phyloP scores from a whole-genome alignment of 139 green algal species.

The Pleodorina starrii region DNA sequence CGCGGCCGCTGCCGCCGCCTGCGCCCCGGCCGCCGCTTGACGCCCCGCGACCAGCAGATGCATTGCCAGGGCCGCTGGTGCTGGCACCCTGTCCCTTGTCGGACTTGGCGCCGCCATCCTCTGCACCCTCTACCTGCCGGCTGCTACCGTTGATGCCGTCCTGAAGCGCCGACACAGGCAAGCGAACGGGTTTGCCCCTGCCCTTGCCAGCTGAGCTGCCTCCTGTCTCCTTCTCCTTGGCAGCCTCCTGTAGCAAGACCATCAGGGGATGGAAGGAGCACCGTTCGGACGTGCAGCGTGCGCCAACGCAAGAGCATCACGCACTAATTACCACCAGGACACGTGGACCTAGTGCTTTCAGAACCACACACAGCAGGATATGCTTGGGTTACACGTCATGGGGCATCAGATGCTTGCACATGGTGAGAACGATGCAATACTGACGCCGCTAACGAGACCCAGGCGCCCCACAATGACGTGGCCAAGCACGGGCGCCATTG shows the following conservation, averaged over 20 bases:
- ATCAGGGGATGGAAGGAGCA: too few species aligned
- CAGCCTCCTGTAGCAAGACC: background rate
- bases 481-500: too few species aligned
- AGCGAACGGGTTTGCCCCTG: conserved; percentile 56
- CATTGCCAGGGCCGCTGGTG: background rate
- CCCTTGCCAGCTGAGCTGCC: conserved; percentile 18
- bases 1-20: conserved; percentile 5
- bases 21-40: background rate
- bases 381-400: too few species aligned
- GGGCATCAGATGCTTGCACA: too few species aligned
- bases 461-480: too few species aligned
- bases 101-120: conserved; percentile 3
- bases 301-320: too few species aligned
- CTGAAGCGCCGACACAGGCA: conserved; percentile 56
- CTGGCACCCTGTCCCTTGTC: conserved; percentile 20
- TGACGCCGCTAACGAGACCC: too few species aligned
- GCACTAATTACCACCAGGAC: too few species aligned
- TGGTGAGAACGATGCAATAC: too few species aligned
- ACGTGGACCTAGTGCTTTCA: too few species aligned
- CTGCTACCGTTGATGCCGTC: conserved; percentile 49
- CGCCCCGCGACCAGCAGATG: background rate
- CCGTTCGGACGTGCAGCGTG: too few species aligned
- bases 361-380: too few species aligned
- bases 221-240: background rate
- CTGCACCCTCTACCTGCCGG: background rate